Evolutionary conservation across 208 protist genomes (phyloP), one percentile per base, ranked within the genome.

Genomic region (Trypanosoma avium): DNA sequence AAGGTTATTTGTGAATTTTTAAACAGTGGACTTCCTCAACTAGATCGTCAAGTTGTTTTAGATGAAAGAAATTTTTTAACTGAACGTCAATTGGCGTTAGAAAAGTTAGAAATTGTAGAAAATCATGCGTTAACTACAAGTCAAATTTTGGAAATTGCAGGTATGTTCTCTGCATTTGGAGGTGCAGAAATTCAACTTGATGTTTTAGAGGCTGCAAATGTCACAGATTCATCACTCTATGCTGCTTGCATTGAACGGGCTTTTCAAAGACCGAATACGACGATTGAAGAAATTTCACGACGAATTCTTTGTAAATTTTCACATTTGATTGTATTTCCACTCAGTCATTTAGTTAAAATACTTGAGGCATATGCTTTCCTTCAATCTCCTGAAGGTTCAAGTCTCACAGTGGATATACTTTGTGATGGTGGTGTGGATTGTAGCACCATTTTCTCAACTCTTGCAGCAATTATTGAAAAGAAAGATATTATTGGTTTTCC

Each of bases 121-220:
- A 79, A 72, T 56, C 73, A 77, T 13, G 77, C 90, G 3, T 68
- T 83, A 33, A 82, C 82, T 9, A 73, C 77, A 12, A 78, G 67
- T 40, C 72, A 88, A 38, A 29, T 93, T 2, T 68, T 93, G 17
- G 50, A 84, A 50, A 63, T 92, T 43, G 84, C 81, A 13, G 83
- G 84, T 49, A 90, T 92, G 82, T 96, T 93, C 68, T 57, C 65
- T 30, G 66, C 67, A 5, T 90, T 88, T 52, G 90, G 90, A 15
- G 90, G 90, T 1, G 85, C 84, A 4, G 85, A 94, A 70, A 82
- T 96, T 36, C 90, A 96, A 67, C 73, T 96, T 53, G 85, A 91
- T 55, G 78, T 91, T 24, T 74, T 94, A 33, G 59, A 64, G 9
- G 72, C 62, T 35, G 72, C 71, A 19, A 81, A 86, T 60, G 79